phyloP scores from a whole-genome alignment of 2,329 filamentous ascomycete genomes.

The Aspergillus costaricaensis region DNA sequence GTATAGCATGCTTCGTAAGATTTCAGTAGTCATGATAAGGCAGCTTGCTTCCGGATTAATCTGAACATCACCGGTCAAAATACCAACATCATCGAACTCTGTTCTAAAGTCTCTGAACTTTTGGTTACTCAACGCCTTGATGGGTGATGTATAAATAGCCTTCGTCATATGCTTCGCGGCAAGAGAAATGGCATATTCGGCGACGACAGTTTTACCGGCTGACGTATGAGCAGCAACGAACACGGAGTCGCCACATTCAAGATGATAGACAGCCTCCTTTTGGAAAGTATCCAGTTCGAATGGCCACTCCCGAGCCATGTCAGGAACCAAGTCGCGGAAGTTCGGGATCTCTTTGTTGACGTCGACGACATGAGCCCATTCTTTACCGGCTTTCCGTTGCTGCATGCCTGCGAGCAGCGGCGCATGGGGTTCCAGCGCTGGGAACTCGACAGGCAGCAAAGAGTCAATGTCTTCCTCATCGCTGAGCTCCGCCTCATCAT shows the following conservation, averaged over 20 bases:
- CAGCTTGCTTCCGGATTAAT: conserved; percentile 97
- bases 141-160: conserved; percentile 97
- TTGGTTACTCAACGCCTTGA: conserved; percentile 97
- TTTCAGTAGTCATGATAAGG: conserved; percentile 99
- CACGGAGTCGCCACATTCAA: conserved; percentile 94
- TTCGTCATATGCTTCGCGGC: conserved; percentile 99
- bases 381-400: conserved; percentile 71
- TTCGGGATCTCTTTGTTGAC: conserved; percentile 92
- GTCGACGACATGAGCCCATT: conserved; percentile 99
- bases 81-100: conserved; percentile 92
- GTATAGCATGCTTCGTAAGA: conserved; percentile 96
- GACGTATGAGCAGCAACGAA: conserved; percentile 98
- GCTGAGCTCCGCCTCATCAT: conserved; percentile 30
- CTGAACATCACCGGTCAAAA: conserved; percentile 95
- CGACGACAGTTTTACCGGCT: conserved; percentile 95
- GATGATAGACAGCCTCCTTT: conserved; percentile 96
- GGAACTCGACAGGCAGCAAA: conserved; percentile 87
- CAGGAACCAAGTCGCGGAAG: conserved; percentile 87
- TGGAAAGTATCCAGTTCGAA: conserved; percentile 98
- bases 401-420: conserved; percentile 68
- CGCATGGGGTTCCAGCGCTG: conserved; percentile 82
- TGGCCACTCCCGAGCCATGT: conserved; percentile 95
- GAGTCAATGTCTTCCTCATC: conserved; percentile 71
- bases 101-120: conserved; percentile 95
- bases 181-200: conserved; percentile 94